Evolutionary conservation across 805 yeast genomes (phyloP), one percentile per base, ranked within the genome.

Genomic region (Starmerella roubikii): DNA sequence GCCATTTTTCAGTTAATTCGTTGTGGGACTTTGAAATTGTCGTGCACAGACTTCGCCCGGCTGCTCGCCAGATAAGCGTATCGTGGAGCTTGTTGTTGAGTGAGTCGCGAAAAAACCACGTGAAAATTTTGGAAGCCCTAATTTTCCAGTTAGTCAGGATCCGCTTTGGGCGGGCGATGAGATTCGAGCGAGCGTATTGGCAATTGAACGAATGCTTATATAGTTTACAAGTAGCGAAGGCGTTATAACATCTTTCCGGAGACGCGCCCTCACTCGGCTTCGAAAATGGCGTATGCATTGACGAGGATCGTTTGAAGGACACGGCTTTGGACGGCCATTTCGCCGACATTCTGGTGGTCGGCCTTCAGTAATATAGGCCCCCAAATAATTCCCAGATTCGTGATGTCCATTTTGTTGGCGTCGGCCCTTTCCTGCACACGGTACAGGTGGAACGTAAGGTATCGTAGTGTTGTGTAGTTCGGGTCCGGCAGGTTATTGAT

Each of bases 401-500:
- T 77, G 41, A 76, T 67, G 34, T 75, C 75, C 98, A 91, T 91
- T 55, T 91, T 69, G 55, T 85, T 84, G 26, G 60, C 50, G 17
- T 67, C 66, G 52, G 76, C 77, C 40, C 74, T 66, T 22, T 69
- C 68, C 28, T 78, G 73, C 12, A 91, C 76, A 40, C 78, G 71
- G 45, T 78, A 75, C 45, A 91, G 70, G 58, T 91, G 99, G 67
- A 88, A 83, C 2, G 86, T 64, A 48, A 91, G 62, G 26, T 83
- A 74, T 48, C 96, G 66, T 49, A 91, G 66, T 0, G 97, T 86
- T 67, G 93, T 86, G 57, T 91, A 91, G 41, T 88, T 84, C 1
- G 93, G 91, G 60, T 91, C 98, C 0, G 96, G 95, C 39, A 91
- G 68, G 48, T 81, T 80, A 62, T 79, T 91, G 33, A 91, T 82